Evolutionary conservation across 768 basidiomycete species (phyloP), one percentile per base, ranked within the genome.

Genomic region (Suillus brevipes): DNA sequence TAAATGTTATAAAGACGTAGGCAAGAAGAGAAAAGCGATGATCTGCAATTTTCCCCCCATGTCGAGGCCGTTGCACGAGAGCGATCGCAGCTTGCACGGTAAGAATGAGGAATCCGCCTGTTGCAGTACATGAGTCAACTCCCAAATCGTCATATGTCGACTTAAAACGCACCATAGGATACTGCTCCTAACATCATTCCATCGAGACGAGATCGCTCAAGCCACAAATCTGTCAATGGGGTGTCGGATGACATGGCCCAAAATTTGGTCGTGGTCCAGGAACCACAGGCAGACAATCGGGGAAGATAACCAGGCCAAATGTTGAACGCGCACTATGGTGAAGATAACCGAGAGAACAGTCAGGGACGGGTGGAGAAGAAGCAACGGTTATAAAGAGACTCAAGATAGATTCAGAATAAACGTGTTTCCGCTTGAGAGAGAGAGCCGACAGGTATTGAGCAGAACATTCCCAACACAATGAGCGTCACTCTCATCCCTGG

Each of bases 1-100:
- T 6, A 36, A 77, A 77, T 18, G 73, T 75, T 45, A 71, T 61
- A 47, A 61, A 62, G 38, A 75, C 58, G 23, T 74, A 75, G 28
- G 55, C 18, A 2, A 73, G 31, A 16, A 76, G 66, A 36, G 25
- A 13, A 23, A 56, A 40, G 10, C 64, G 65, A 9, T 66, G 42
- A 12, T 47, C 62, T 8, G 52, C 42, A 23, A 34, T 31, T 25
- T 65, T 62, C 18, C 57, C 34, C 23, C n/a, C 60, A 6, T 38
- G 16, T 42, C 31, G 65, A 4, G 64, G 68, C 56, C 34, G 63
- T 16, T 40, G 60, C 23, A 34, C 45, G 23, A 73, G 56, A 43
- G 66, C 53, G 3, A 7, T 12, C 4, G 64, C 68, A 18, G 69
- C 65, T 25, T 74, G 69, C 1, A 69, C 38, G 13, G 69, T 73